phyloP scores from a whole-genome alignment of 331 rosid genomes.

The Cydonia oblonga region DNA sequence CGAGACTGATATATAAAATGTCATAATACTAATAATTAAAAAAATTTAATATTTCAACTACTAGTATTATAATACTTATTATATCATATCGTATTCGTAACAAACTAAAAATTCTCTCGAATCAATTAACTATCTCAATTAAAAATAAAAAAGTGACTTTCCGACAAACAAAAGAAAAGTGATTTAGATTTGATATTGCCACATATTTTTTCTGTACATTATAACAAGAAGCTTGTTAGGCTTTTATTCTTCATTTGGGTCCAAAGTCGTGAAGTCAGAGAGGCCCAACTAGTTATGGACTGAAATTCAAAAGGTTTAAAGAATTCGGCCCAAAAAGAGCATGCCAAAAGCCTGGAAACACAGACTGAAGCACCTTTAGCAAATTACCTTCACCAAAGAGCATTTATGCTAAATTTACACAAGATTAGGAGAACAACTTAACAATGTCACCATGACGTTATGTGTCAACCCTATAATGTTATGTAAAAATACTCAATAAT shows the following conservation, averaged over 20 bases:
- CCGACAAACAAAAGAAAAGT: too few relatives aligned
- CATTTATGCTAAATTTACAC: neutral
- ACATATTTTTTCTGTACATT: neutral
- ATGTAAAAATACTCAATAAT: too few relatives aligned
- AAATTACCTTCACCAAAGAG: neutral
- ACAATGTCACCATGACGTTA: fast-evolving
- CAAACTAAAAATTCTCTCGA: too few relatives aligned
- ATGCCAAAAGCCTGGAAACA: too few relatives aligned
- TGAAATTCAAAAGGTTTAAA: neutral
- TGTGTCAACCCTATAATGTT: too few relatives aligned
- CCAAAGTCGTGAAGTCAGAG: neutral
- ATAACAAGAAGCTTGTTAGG: neutral
- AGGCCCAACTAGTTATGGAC: neutral
- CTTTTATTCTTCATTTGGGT: neutral
- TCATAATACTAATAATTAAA: fast-evolving
- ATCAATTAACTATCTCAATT: neutral
- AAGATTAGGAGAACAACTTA: neutral
- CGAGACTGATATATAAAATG: fast-evolving
- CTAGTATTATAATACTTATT: too few relatives aligned
- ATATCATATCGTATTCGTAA: fast-evolving
- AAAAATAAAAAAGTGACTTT: neutral
- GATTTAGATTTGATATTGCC: neutral
- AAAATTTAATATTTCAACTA: too few relatives aligned
- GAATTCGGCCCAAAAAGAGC: neutral
- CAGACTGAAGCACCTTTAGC: neutral